Percentiles rank a stretch among this genome's conserved stretches.
These are phyloP conservation scores for Trichosporon coremiiforme DNA, from an alignment of 1,284 basidiomycete genomes.

Conservation along the genomic window DNA sequence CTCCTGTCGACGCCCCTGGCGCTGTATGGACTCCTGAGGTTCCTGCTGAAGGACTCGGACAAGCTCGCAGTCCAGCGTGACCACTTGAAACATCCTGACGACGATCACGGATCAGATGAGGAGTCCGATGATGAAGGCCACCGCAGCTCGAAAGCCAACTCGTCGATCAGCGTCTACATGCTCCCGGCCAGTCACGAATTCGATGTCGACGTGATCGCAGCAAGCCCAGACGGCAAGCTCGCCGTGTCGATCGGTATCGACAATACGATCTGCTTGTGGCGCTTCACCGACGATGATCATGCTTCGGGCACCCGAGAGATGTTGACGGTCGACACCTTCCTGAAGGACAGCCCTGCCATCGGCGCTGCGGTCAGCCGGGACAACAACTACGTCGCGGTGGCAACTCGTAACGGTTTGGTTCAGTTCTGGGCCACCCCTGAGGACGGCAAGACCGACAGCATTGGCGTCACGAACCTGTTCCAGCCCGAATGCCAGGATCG, in stretches of 20 bases:
- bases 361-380: constrained; percentile 33
- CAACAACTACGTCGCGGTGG: constrained; percentile 25
- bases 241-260: constrained; percentile 75
- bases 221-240: constrained; percentile 66
- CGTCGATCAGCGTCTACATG: constrained; percentile 61
- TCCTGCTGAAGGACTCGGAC: constrained; percentile 88
- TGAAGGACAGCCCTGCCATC: constrained; percentile 35
- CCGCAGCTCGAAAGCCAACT: constrained; percentile 12
- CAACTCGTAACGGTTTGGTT: constrained; percentile 21
- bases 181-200: constrained; percentile 73
- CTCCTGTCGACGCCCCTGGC: constrained; percentile 74
- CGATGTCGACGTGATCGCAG: constrained; percentile 78
- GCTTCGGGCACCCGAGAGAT: constrained; percentile 40
- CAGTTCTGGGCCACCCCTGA: constrained; percentile 29
- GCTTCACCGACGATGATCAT: constrained; percentile 35
- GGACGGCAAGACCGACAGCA: constrained; percentile 25
- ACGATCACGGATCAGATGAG: constrained; percentile 30
- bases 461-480: constrained; percentile 2
- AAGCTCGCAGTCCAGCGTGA: constrained; percentile 81
- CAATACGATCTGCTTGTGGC: constrained; percentile 59
- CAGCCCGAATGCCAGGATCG: constrained; percentile 11
- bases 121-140: constrained; percentile 25
- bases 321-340: constrained; percentile 24
- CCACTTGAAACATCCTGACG: constrained; percentile 43
- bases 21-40: constrained; percentile 79